phyloP scores from a whole-genome alignment of 2,329 filamentous ascomycete species.

The Neopestalotiopsis clavispora region DNA sequence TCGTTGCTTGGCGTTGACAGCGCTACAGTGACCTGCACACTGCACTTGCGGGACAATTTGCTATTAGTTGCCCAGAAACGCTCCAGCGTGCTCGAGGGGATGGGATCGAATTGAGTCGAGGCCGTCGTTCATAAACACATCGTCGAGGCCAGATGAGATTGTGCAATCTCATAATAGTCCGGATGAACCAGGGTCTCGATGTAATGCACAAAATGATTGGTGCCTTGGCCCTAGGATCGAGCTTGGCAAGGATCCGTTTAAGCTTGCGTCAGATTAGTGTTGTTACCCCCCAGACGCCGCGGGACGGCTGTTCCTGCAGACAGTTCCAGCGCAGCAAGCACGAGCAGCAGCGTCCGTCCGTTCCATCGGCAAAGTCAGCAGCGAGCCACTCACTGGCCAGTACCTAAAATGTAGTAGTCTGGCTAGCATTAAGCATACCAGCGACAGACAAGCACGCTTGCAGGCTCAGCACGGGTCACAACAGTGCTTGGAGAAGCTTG shows the following conservation, averaged over 20 bases:
- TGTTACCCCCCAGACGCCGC: neutral
- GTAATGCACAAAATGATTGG: conserved; percentile 3
- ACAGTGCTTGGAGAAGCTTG: neutral
- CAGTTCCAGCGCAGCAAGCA: neutral
- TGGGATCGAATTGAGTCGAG: conserved; percentile 7
- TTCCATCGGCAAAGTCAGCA: neutral
- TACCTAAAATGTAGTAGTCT: neutral
- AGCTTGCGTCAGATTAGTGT: conserved; percentile 15
- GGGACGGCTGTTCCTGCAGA: conserved; percentile 12
- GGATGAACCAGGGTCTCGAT: neutral
- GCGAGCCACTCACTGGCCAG: neutral
- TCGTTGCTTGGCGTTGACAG: neutral
- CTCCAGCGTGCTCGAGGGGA: neutral
- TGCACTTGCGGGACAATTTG: neutral
- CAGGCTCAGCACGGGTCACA: neutral
- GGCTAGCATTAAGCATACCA: neutral
- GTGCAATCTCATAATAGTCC: conserved; percentile 10
- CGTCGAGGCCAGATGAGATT: conserved; percentile 13
- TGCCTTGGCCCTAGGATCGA: neutral
- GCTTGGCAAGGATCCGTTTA: conserved; percentile 17
- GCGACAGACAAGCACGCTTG: neutral
- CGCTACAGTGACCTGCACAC: neutral
- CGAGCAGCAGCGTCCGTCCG: neutral
- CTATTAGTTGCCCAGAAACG: neutral
- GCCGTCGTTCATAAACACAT: conserved; percentile 12